These are phyloP conservation scores for Lachnellula cervina DNA, from an alignment of 2,329 filamentous ascomycete species.

Conservation along the genomic window DNA sequence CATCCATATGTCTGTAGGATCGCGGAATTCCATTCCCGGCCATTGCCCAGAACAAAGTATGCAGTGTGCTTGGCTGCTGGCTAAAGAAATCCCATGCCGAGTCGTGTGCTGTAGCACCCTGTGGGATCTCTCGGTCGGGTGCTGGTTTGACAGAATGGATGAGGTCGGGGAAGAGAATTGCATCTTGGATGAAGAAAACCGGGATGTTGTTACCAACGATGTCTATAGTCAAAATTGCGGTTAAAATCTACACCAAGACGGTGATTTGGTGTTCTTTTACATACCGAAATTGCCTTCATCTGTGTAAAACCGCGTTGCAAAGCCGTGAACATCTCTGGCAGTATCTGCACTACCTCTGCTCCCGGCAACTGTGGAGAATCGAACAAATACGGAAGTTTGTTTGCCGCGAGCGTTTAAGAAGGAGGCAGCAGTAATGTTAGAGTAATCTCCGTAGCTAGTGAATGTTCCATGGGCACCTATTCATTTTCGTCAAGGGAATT, in stretches of 20 bases:
- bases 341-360: slow-evolving; percentile 65
- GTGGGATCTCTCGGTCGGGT: slow-evolving; percentile 19
- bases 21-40: slow-evolving; percentile 43
- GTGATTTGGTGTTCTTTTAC: too few species aligned
- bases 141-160: slow-evolving; percentile 40
- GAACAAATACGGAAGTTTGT: slow-evolving; percentile 58
- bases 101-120: slow-evolving; percentile 33
- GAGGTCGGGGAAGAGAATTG: slow-evolving; percentile 43
- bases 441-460: slow-evolving; percentile 59
- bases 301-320: slow-evolving; percentile 49
- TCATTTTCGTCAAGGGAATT: background rate
- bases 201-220: slow-evolving; percentile 35
- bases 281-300: slow-evolving; percentile 53
- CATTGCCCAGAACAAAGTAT: slow-evolving; percentile 38
- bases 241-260: too few species aligned
- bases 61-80: slow-evolving; percentile 35
- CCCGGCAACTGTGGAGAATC: slow-evolving; percentile 72
- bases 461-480: slow-evolving; percentile 55
- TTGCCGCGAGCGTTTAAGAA: slow-evolving; percentile 55
- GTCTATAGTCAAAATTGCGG: too few species aligned
- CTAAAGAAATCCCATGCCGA: slow-evolving; percentile 39
- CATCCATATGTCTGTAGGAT: slow-evolving; percentile 42
- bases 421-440: slow-evolving; percentile 63
- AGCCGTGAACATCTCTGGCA: slow-evolving; percentile 67
- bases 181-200: slow-evolving; percentile 44